Conservation (phyloP, 495 filamentous ascomycete species). For the Parachaetomium inaequale region DNA sequence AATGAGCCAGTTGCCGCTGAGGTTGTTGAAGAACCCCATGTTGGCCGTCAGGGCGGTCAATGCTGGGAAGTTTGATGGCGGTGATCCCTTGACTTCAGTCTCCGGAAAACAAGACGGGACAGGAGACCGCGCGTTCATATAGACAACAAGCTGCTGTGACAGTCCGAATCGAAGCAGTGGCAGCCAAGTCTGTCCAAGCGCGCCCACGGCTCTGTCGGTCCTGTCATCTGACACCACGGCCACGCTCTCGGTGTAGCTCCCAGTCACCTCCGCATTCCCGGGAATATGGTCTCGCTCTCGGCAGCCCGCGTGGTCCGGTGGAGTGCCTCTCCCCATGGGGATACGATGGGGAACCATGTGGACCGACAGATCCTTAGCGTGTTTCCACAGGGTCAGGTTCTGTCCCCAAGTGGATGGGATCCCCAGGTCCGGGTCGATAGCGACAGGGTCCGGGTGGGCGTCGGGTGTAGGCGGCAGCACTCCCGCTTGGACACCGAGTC, state of each 20-base stretch:
- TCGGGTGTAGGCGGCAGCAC: slow-evolving; percentile 2
- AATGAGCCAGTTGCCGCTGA: slow-evolving; percentile 11
- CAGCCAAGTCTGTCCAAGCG: slow-evolving; percentile 2
- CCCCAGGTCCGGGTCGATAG: not conserved
- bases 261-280: not conserved
- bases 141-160: not conserved
- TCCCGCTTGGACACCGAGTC: not conserved
- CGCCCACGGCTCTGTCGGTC: not conserved
- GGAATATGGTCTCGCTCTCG: not conserved
- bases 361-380: slow-evolving; percentile 1
- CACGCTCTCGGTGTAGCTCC: not conserved
- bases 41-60: not conserved
- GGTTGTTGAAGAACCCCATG: slow-evolving; percentile 12
- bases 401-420: not conserved
- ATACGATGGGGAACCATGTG: not conserved
- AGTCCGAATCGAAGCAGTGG: not conserved
- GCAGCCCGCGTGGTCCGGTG: not conserved
- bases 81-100: not conserved
- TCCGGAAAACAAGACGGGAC: not conserved
- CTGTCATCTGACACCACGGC: slow-evolving; percentile 2
- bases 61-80: not conserved
- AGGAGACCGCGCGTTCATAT: not conserved
- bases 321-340: slow-evolving; percentile 11
- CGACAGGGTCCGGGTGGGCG: not conserved
- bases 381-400: not conserved